Evolutionary conservation across 148 eudicot genomes (phyloP).

Genomic region (Talinum fruticosum): DNA sequence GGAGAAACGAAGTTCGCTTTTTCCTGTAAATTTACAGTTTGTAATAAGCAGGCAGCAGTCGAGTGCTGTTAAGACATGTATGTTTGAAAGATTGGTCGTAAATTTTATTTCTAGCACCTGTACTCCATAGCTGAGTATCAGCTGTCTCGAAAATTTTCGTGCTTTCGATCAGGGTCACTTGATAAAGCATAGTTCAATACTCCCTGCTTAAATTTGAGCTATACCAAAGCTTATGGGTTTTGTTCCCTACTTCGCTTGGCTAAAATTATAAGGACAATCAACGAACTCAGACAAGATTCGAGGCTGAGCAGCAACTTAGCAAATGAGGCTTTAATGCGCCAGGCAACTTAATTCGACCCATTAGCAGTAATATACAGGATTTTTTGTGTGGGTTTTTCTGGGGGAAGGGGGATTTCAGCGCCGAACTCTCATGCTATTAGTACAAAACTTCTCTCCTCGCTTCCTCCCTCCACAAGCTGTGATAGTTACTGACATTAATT

Average conservation of each 20-base stretch:
- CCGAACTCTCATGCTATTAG: not conserved
- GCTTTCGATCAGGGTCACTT: too few relatives aligned
- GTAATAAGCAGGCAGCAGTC: constrained; percentile 8
- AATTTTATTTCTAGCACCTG: not conserved
- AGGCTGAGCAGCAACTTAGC: not conserved
- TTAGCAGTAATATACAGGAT: too few relatives aligned
- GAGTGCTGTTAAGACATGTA: not conserved
- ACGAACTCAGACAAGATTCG: not conserved
- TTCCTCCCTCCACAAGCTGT: not conserved
- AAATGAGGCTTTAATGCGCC: not conserved
- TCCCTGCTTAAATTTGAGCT: too few relatives aligned
- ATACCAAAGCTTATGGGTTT: too few relatives aligned
- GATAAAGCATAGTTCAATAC: too few relatives aligned
- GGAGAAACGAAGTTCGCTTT: constrained; percentile 12
- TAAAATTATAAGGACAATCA: not conserved
- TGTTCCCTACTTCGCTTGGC: too few relatives aligned
- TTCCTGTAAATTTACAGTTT: constrained; percentile 4
- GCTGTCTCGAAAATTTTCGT: too few relatives aligned
- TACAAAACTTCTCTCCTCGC: not conserved
- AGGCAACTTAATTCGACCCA: not conserved
- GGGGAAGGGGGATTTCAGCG: too few relatives aligned
- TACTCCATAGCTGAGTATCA: not conserved
- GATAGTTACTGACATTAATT: not conserved
- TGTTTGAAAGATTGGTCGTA: not conserved
- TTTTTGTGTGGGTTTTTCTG: too few relatives aligned